These are phyloP conservation scores for Blastobotrys petasosporus DNA, from an alignment of 1,139 yeast genomes.

Conservation along the genomic window DNA sequence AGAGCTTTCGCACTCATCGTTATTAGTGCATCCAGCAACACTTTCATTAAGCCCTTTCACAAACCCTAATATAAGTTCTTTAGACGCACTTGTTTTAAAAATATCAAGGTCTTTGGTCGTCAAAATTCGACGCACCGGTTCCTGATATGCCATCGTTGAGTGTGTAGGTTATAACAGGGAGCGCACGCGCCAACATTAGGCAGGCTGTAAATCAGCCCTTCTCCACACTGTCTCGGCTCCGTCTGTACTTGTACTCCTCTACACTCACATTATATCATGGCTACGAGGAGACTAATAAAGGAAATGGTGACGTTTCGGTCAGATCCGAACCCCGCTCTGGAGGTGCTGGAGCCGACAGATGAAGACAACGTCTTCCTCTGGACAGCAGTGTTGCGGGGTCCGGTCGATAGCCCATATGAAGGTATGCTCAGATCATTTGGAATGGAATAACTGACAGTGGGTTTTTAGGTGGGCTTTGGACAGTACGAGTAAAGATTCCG, in stretches of 20 bases:
- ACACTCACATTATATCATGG: slow-evolving; percentile 4
- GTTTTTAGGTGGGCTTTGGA: slow-evolving; percentile 48
- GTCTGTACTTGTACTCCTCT: too few species aligned
- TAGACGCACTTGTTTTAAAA: slow-evolving; percentile 55
- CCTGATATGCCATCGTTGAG: slow-evolving; percentile 1
- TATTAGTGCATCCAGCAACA: slow-evolving; percentile 53
- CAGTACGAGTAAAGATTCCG: slow-evolving; percentile 47
- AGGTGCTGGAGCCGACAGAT: slow-evolving; percentile 41
- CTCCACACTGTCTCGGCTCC: too few species aligned
- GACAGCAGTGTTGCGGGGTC: slow-evolving; percentile 58
- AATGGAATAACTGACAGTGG: not conserved
- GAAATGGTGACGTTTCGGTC: slow-evolving; percentile 40
- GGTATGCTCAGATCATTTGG: slow-evolving; percentile 16
- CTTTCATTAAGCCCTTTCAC: slow-evolving; percentile 55
- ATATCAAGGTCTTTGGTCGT: slow-evolving; percentile 54
- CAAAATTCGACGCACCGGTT: slow-evolving; percentile 44
- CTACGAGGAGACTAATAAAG: slow-evolving; percentile 38
- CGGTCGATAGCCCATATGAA: slow-evolving; percentile 44
- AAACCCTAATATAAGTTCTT: slow-evolving; percentile 48
- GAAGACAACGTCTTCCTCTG: slow-evolving; percentile 50
- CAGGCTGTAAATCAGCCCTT: too few species aligned
- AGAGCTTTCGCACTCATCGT: slow-evolving; percentile 22
- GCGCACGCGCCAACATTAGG: too few species aligned
- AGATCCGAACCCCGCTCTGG: slow-evolving; percentile 35
- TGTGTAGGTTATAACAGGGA: too few species aligned